phyloP scores from a whole-genome alignment of 2,329 filamentous ascomycete genomes.

The Massarina eburnea region DNA sequence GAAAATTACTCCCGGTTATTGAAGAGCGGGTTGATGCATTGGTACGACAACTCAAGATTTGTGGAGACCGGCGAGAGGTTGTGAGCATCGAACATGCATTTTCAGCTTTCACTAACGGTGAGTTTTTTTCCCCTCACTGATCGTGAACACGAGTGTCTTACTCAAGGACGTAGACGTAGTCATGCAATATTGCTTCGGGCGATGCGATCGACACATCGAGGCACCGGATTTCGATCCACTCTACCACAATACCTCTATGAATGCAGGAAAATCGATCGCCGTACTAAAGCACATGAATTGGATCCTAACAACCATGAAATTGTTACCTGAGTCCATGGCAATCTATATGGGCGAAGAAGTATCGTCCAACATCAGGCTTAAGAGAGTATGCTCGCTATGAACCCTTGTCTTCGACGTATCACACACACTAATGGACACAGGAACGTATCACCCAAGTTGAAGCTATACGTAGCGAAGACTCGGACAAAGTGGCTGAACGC shows the following conservation, averaged over 20 bases:
- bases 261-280: slow-evolving; percentile 8
- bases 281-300: slow-evolving; percentile 13
- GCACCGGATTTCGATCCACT: slow-evolving; percentile 10
- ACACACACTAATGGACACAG: neutral
- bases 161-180: slow-evolving; percentile 22
- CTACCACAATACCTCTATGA: slow-evolving; percentile 10
- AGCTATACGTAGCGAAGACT: slow-evolving; percentile 1
- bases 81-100: slow-evolving; percentile 22
- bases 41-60: slow-evolving; percentile 19
- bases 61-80: slow-evolving; percentile 22
- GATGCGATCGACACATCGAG: slow-evolving; percentile 11
- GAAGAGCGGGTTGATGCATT: slow-evolving; percentile 22
- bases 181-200: slow-evolving; percentile 30
- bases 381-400: neutral
- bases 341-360: slow-evolving; percentile 11
- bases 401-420: neutral
- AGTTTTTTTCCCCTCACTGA: neutral
- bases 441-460: slow-evolving; percentile 12
- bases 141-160: neutral
- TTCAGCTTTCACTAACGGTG: slow-evolving; percentile 27
- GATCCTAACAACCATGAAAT: slow-evolving; percentile 10
- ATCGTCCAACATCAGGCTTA: slow-evolving; percentile 8
- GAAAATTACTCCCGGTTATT: slow-evolving; percentile 22
- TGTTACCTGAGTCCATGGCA: slow-evolving; percentile 12
- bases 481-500: neutral